phyloP scores from a whole-genome alignment of 805 yeast genomes.

The Candida wancherniae region DNA sequence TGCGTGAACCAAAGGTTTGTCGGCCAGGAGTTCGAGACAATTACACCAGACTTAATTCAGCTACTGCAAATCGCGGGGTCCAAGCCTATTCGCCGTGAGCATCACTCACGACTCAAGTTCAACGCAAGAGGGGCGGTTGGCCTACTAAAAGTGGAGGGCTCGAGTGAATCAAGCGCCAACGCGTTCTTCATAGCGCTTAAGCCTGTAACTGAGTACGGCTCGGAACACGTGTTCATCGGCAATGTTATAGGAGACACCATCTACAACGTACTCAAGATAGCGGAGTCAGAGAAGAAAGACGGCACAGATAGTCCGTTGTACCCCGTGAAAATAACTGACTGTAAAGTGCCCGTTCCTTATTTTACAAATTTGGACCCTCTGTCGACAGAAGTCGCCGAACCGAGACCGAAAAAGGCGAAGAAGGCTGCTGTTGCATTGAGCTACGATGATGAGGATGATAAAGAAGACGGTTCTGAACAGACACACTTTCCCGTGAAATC shows the following conservation, averaged over 20 bases:
- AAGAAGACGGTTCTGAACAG: constrained; percentile 32
- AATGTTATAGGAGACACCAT: constrained; percentile 52
- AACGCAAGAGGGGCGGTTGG: constrained; percentile 53
- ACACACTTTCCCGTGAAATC: constrained; percentile 34
- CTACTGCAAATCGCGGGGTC: constrained; percentile 6
- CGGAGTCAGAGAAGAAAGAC: constrained; percentile 41
- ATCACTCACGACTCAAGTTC: constrained; percentile 48
- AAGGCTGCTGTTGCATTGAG: constrained; percentile 29
- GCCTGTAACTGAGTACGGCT: constrained; percentile 41
- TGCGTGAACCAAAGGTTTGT: constrained; percentile 42
- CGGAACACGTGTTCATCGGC: constrained; percentile 48
- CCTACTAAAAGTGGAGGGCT: constrained; percentile 29
- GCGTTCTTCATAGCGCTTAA: constrained; percentile 38
- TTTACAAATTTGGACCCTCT: constrained; percentile 39
- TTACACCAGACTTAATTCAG: constrained; percentile 25
- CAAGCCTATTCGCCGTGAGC: constrained; percentile 33
- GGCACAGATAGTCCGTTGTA: constrained; percentile 43
- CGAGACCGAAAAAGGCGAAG: constrained; percentile 18
- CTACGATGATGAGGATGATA: constrained; percentile 35
- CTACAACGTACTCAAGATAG: constrained; percentile 47
- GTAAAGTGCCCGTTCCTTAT: constrained; percentile 43
- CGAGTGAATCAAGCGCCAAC: constrained; percentile 18
- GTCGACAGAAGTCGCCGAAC: constrained; percentile 1
- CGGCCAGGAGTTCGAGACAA: constrained; percentile 38
- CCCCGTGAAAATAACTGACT: constrained; percentile 42